Evolutionary conservation across 2,329 filamentous ascomycete species (phyloP), one percentile per base, ranked within the genome.

Genomic region (Graphium sp.): DNA sequence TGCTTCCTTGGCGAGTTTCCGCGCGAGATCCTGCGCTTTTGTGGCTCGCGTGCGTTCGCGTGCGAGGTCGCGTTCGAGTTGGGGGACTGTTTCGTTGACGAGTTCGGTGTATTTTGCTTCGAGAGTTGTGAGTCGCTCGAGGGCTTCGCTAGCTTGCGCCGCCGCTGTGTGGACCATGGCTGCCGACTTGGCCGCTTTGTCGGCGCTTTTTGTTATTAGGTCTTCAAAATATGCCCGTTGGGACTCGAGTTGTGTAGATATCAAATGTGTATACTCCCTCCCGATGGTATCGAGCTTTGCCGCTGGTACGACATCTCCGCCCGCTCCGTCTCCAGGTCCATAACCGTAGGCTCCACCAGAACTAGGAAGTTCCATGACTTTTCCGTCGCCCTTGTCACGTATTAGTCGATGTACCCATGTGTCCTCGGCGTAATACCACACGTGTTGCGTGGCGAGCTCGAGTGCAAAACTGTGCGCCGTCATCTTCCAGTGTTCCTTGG

Each of bases 351-450:
- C 32, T 17, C 28, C 31, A 7, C 26, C 30, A 18, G 20, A 19
- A 3, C 66, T 65, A 0, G 84, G 82, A n/a, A 94, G 62, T 49
- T 95, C 87, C 12, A 94, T 79, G 4, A 93, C 65, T 49, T 93
- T 93, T 15, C 82, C 82, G 47, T 93, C 84, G 7, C 82, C 76
- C 55, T 94, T 93, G 45, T 84, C 83, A 38, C 92, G 79, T 32
- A 98, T 92, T 29, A 95, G 70, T 7, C 89, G 76, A 51, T 98
- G 89, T 27, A 95, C 89, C 63, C 93, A 98, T 44, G 78, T 80
- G 45, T 98, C 89, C 5, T 82, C 84, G 1, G 81, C 82, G 38
- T 98, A 98, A 51, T 98, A 89, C 89, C 89, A 98, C 2, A 98
- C 85, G 41, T 93, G 78, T 48, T 98, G 87, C 1, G 84, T 92